These are phyloP conservation scores for Sporopachydermia quercuum DNA, from an alignment of 805 yeast genomes.

Conservation along the genomic window DNA sequence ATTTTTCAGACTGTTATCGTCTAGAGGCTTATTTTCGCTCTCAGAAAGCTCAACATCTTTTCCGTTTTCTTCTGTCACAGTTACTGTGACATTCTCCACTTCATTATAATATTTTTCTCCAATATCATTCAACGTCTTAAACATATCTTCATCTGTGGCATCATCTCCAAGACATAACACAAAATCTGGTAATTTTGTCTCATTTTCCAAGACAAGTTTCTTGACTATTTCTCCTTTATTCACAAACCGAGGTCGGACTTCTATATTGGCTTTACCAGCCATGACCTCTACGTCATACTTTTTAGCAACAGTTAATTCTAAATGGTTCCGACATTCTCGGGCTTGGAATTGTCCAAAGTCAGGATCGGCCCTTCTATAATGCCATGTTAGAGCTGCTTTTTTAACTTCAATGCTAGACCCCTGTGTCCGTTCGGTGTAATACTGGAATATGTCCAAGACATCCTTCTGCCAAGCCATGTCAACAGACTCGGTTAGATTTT, in stretches of 20 bases:
- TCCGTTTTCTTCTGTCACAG: slow-evolving; percentile 4
- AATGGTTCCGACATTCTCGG: slow-evolving; percentile 46
- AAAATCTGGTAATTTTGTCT: slow-evolving; percentile 50
- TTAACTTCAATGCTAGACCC: slow-evolving; percentile 79
- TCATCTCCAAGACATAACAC: slow-evolving; percentile 90
- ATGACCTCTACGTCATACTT: slow-evolving; percentile 82
- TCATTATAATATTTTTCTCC: slow-evolving; percentile 35
- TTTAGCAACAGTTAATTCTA: slow-evolving; percentile 41
- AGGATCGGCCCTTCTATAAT: slow-evolving; percentile 88
- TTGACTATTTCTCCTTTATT: slow-evolving; percentile 95
- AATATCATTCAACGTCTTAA: slow-evolving; percentile 52
- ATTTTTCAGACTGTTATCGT: background rate
- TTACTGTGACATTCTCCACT: slow-evolving; percentile 18
- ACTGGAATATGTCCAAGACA: slow-evolving; percentile 57
- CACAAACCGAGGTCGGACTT: slow-evolving; percentile 89
- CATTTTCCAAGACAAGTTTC: slow-evolving; percentile 45
- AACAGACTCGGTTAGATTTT: slow-evolving; percentile 61
- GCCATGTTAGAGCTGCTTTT: slow-evolving; percentile 96
- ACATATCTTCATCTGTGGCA: slow-evolving; percentile 96
- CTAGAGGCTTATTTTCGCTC: background rate
- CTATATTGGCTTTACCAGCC: slow-evolving; percentile 95
- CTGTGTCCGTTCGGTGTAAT: slow-evolving; percentile 78
- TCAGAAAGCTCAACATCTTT: slow-evolving; percentile 4
- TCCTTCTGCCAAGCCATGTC: slow-evolving; percentile 94
- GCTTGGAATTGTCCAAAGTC: slow-evolving; percentile 86